A percentile compares a stretch with the other conserved stretches of the same genome.
Conservation (phyloP, 2,329 filamentous ascomycete species). For the Fusarium torulosum region DNA sequence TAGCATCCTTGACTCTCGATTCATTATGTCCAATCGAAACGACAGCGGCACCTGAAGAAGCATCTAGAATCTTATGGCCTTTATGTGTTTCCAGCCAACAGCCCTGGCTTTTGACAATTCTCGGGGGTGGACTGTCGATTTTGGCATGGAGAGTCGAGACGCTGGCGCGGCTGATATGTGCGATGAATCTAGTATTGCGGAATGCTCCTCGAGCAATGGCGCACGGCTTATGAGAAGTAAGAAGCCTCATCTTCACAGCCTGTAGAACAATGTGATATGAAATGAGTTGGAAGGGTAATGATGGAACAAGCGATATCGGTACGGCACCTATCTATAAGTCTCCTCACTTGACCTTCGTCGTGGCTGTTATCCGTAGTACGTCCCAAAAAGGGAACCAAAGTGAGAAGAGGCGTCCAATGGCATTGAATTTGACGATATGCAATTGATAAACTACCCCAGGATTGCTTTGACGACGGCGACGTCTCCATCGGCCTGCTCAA, state of each 20-base stretch:
- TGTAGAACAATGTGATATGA: neutral
- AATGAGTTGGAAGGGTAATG: too few species aligned
- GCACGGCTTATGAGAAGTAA: neutral
- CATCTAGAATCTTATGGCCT: constrained; percentile 25
- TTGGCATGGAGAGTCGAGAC: constrained; percentile 37
- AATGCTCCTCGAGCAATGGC: neutral
- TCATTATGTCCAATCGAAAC: constrained; percentile 36
- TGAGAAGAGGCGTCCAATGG: constrained; percentile 27
- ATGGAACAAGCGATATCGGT: neutral
- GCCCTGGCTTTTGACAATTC: constrained; percentile 26
- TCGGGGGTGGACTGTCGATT: constrained; percentile 32
- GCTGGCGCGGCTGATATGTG: neutral
- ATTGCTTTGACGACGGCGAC: neutral
- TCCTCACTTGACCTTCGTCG: neutral
- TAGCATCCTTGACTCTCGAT: constrained; percentile 29
- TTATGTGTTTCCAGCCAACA: constrained; percentile 32
- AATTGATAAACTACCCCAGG: neutral
- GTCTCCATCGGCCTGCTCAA: constrained; percentile 40
- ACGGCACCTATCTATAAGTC: constrained; percentile 4
- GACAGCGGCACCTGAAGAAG: constrained; percentile 37
- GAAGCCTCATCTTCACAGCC: neutral
- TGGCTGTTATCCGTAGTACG: neutral
- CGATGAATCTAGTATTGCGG: fast-evolving
- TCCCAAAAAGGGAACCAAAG: constrained; percentile 7
- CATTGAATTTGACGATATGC: constrained; percentile 3